Percentiles rank a stretch among this genome's conserved stretches.
phyloP scores from a whole-genome alignment of 371 early-diverging fungal species.

The Saksenaea oblongispora region DNA sequence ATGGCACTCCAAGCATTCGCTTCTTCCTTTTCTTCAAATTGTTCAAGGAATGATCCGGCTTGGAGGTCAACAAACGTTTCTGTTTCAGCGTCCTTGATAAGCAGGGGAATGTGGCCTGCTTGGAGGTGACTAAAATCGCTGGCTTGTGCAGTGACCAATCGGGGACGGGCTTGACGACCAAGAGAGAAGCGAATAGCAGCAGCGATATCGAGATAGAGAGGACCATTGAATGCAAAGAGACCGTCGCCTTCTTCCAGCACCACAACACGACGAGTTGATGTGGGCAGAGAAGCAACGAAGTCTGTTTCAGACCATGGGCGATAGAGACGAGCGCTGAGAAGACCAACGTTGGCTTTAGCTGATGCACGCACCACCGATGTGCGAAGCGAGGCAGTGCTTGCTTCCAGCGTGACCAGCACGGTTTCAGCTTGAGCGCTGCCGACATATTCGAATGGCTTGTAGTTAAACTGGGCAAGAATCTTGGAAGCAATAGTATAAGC shows the following conservation, averaged over 20 bases:
- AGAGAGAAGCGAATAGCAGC: constrained; percentile 64
- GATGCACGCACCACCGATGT: constrained; percentile 48
- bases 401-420: constrained; percentile 75
- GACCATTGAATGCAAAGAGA: constrained; percentile 57
- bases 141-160: constrained; percentile 50
- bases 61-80: constrained; percentile 36
- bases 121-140: constrained; percentile 33
- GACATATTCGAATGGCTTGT: constrained; percentile 79
- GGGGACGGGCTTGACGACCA: constrained; percentile 35
- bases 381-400: constrained; percentile 29
- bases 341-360: constrained; percentile 52
- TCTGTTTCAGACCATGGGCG: constrained; percentile 82
- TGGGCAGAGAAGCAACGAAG: constrained; percentile 69
- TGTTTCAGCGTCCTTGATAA: constrained; percentile 41
- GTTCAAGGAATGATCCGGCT: constrained; percentile 17
- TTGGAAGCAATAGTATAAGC: constrained; percentile 46
- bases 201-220: constrained; percentile 70
- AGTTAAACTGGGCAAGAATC: constrained; percentile 59
- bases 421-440: constrained; percentile 73
- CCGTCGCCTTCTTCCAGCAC: constrained; percentile 64
- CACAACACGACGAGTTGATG: constrained; percentile 54
- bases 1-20: constrained; percentile 48
- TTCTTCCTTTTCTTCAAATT: constrained; percentile 10
- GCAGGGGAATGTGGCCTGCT: constrained; percentile 42
- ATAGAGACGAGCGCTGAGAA: constrained; percentile 73